Conservation (phyloP, 1,284 basidiomycete species). For the Clitocybe nebularis region DNA sequence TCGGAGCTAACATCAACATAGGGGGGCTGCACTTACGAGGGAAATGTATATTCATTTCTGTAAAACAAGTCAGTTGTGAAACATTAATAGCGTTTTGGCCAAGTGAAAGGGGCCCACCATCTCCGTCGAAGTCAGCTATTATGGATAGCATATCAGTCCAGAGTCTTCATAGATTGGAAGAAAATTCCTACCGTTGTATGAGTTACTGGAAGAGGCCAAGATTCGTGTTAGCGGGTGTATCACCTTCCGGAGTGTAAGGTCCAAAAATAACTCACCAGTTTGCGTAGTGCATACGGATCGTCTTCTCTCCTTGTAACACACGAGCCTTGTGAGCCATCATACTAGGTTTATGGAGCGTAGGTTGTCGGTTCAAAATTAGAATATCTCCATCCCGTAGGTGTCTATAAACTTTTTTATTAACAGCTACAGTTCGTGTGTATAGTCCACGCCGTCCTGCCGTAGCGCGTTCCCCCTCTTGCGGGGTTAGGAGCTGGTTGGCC, state of each 20-base stretch:
- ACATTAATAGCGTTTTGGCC: not conserved
- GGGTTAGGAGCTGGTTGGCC: constrained; percentile 95
- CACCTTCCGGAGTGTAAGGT: not conserved
- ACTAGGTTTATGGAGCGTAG: constrained; percentile 98
- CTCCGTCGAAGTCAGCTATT: constrained; percentile 97
- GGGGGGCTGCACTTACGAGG: constrained; percentile 63
- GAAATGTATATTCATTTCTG: constrained; percentile 99
- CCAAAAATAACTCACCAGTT: constrained; percentile 72
- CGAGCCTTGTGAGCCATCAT: constrained; percentile 99
- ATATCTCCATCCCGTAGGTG: constrained; percentile 96
- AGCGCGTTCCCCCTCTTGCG: constrained; percentile 70
- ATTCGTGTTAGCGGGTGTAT: constrained; percentile 7
- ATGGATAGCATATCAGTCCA: constrained; percentile 16
- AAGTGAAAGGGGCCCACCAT: constrained; percentile 52
- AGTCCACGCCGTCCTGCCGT: constrained; percentile 51
- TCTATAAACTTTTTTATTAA: constrained; percentile 97
- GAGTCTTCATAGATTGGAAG: constrained; percentile 2
- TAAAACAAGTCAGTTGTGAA: constrained; percentile 4
- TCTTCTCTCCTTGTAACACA: constrained; percentile 94
- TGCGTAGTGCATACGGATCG: constrained; percentile 99
- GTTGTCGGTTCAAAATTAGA: constrained; percentile 96
- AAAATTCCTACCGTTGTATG: constrained; percentile 79
- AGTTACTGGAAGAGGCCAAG: constrained; percentile 76
- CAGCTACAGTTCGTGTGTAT: constrained; percentile 64
- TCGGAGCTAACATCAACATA: constrained; percentile 1